phyloP scores from a whole-genome alignment of 352 stramenopile species.

The Pythium grandisporangium region DNA sequence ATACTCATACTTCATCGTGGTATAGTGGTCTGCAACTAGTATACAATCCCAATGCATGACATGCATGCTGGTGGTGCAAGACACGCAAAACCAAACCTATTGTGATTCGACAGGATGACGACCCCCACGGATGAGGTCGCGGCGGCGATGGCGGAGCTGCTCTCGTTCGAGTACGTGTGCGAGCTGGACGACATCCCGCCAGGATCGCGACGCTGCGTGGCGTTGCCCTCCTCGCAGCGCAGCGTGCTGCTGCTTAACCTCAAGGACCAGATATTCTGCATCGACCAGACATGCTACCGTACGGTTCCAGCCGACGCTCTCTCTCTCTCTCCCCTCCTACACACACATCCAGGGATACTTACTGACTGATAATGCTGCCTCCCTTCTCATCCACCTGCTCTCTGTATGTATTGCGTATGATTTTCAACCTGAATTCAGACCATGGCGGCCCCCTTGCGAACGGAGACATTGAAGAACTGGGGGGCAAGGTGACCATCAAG shows the following conservation, averaged over 20 bases:
- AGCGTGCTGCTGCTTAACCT: constrained; percentile 67
- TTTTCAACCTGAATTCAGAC: no score
- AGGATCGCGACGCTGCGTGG: constrained; percentile 39
- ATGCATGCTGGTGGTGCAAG: no score
- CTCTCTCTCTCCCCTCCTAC: not conserved
- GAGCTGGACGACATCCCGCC: constrained; percentile 47
- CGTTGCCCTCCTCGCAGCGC: constrained; percentile 50
- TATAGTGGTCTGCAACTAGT: not conserved
- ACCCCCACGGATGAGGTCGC: not conserved
- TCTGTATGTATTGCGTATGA: no score
- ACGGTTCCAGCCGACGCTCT: no score
- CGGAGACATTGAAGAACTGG: constrained; percentile 81
- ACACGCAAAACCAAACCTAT: no score
- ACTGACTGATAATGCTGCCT: no score
- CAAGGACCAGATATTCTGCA: constrained; percentile 60
- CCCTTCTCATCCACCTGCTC: no score
- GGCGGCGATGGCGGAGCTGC: constrained; percentile 19
- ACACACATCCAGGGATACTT: not conserved
- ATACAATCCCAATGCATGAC: no score
- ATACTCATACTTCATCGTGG: no score
- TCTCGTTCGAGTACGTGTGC: constrained; percentile 62
- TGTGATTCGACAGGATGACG: no score
- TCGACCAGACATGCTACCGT: constrained; percentile 86
- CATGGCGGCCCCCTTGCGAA: constrained; percentile 70
- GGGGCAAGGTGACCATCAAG: constrained; percentile 66